phyloP scores from a whole-genome alignment of 208 protist species.

The Wallacemonas sp. region DNA sequence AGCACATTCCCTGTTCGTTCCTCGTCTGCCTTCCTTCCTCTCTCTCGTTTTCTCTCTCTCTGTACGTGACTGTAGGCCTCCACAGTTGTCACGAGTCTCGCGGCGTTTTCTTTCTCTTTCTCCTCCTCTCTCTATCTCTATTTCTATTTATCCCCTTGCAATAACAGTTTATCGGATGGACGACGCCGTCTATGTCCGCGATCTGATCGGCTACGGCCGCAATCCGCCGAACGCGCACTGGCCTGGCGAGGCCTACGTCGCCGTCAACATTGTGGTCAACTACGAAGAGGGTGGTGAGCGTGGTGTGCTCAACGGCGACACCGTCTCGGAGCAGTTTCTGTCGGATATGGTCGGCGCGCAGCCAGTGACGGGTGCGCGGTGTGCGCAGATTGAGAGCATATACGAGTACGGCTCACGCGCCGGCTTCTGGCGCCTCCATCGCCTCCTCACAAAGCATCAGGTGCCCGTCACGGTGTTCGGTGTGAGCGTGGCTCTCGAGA shows the following conservation, averaged over 20 bases:
- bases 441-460: constrained; percentile 14
- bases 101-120: too few species aligned
- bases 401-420: constrained; percentile 46
- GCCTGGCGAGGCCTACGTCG: constrained; percentile 23
- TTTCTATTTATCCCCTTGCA: not conserved
- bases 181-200: constrained; percentile 23
- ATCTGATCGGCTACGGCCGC: constrained; percentile 36
- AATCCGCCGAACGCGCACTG: constrained; percentile 22
- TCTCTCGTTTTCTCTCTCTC: too few species aligned
- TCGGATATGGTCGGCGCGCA: constrained; percentile 31
- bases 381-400: constrained; percentile 35
- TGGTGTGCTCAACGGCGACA: constrained; percentile 31
- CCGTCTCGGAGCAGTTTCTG: constrained; percentile 23
- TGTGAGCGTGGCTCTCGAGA: constrained; percentile 29
- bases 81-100: too few species aligned
- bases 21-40: too few species aligned
- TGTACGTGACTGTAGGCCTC: too few species aligned
- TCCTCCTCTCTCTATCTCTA: not conserved
- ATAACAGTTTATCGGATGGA: too few species aligned
- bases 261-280: constrained; percentile 39
- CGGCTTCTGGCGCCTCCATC: constrained; percentile 33
- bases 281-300: constrained; percentile 30
- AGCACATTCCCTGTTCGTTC: too few species aligned
- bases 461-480: constrained; percentile 38
- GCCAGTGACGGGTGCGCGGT: constrained; percentile 19